These are phyloP conservation scores for Musa acuminata DNA, from an alignment of 176 grass and related monocot species.

Conservation along the genomic window DNA sequence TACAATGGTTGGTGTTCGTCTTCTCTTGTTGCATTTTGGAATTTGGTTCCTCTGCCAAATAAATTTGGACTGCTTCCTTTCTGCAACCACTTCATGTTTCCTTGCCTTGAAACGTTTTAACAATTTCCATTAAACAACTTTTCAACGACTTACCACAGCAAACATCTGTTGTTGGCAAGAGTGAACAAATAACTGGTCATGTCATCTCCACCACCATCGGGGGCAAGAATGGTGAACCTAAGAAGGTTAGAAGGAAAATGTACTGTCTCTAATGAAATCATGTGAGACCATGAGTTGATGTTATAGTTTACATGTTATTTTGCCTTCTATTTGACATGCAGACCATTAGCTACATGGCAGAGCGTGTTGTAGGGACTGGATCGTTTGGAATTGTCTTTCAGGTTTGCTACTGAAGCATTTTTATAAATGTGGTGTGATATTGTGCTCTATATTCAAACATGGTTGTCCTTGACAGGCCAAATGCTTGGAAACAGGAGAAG, in stretches of 20 bases:
- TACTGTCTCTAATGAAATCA: not conserved
- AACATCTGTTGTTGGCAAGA: constrained; percentile 34
- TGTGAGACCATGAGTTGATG: not conserved
- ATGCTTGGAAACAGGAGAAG: constrained; percentile 20
- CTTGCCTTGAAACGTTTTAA: not conserved
- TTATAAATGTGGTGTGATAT: not conserved
- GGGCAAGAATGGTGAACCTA: constrained; percentile 96
- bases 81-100: not conserved
- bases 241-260: constrained; percentile 41
- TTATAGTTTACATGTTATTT: not conserved
- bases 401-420: constrained; percentile 1
- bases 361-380: constrained; percentile 59
- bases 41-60: not conserved
- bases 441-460: not conserved
- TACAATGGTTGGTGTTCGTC: not conserved
- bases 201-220: constrained; percentile 99
- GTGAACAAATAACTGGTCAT: constrained; percentile 70
- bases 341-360: constrained; percentile 84
- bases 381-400: constrained; percentile 85
- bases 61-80: not conserved
- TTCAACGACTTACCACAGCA: constrained; percentile 11
- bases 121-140: not conserved
- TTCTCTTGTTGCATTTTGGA: not conserved
- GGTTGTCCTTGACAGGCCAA: constrained; percentile 11
- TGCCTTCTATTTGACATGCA: constrained; percentile 10